Conservation (phyloP, 192 early-diverging fungal species). For the Endogone sp. region DNA sequence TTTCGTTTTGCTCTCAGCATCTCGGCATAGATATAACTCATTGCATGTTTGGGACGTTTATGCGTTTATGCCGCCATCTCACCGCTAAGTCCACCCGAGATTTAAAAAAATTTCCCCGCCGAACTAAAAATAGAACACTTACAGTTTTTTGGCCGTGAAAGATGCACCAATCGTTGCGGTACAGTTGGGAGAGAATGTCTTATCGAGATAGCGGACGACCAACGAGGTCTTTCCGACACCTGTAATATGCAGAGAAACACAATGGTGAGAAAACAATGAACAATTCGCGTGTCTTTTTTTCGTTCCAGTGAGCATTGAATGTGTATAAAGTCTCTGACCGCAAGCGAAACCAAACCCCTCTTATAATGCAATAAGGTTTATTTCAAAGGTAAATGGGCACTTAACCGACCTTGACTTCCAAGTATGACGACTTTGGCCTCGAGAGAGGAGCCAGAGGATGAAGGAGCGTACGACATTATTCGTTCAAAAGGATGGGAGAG, state of each 20-base stretch:
- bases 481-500: slow-evolving; percentile 5
- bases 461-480: neutral
- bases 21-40: too few species aligned
- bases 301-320: too few species aligned
- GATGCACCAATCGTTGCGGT: slow-evolving; percentile 76
- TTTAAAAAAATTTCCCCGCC: too few species aligned
- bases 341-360: neutral
- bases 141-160: slow-evolving; percentile 73
- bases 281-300: too few species aligned
- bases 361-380: neutral
- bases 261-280: neutral
- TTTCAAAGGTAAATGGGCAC: neutral
- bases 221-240: slow-evolving; percentile 80
- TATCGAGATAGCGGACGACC: slow-evolving; percentile 68
- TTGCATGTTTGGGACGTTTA: too few species aligned
- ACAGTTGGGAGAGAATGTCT: slow-evolving; percentile 71
- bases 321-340: too few species aligned
- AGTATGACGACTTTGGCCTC: slow-evolving; percentile 76
- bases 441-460: slow-evolving; percentile 36
- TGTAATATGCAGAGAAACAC: slow-evolving; percentile 23
- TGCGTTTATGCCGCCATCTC: too few species aligned
- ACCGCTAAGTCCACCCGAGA: too few species aligned
- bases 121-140: slow-evolving; percentile 28
- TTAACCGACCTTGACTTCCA: slow-evolving; percentile 61
- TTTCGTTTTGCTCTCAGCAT: too few species aligned